phyloP scores from a whole-genome alignment of 345 rosid species.

The Orychophragmus violaceus region DNA sequence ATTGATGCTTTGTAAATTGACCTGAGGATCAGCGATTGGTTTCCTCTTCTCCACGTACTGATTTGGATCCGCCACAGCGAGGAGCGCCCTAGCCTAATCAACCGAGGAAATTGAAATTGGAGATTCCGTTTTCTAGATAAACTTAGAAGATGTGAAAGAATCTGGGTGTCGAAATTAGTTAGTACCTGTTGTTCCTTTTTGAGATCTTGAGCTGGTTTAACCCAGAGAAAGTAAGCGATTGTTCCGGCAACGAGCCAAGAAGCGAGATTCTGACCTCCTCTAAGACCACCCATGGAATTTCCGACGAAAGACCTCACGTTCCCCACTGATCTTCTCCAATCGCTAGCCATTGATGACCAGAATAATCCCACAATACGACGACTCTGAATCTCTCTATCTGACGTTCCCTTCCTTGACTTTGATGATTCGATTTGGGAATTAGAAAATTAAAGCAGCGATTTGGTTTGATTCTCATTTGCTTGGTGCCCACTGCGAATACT shows the following conservation, averaged over 20 bases:
- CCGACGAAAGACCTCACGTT: constrained; percentile 63
- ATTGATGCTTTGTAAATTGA: neutral
- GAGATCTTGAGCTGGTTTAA: constrained; percentile 88
- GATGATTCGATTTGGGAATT: constrained; percentile 2
- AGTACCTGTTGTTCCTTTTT: constrained; percentile 79
- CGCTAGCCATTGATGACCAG: constrained; percentile 36
- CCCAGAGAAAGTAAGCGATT: constrained; percentile 87
- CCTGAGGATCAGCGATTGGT: constrained; percentile 90
- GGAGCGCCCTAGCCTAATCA: constrained; percentile 66
- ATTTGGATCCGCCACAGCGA: constrained; percentile 63
- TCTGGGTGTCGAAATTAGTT: neutral
- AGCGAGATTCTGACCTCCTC: constrained; percentile 67
- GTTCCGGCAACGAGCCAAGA: constrained; percentile 95
- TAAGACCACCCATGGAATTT: constrained; percentile 79
- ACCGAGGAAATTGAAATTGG: neutral
- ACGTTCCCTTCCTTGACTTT: constrained; percentile 11
- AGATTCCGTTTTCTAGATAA: neutral
- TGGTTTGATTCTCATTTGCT: constrained; percentile 13
- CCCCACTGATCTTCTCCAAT: constrained; percentile 62
- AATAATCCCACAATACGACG: neutral
- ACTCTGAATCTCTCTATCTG: neutral
- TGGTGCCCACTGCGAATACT: constrained; percentile 13
- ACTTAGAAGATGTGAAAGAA: neutral
- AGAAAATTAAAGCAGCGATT: neutral
- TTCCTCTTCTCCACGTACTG: constrained; percentile 64